Conservation (phyloP, 495 filamentous ascomycete genomes). For the Monascus purpureus region DNA sequence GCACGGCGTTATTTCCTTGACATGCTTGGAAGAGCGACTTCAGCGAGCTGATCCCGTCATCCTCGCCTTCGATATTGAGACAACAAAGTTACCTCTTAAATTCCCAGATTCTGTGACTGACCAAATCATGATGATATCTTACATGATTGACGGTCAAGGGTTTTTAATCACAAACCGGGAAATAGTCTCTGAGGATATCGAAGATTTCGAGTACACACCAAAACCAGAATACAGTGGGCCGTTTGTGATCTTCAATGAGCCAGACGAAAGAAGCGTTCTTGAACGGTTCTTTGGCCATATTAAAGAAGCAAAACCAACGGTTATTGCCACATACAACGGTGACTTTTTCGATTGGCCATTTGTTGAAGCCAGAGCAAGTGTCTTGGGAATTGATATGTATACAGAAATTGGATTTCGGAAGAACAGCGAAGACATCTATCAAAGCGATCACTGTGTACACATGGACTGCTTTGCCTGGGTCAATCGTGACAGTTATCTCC, state of each 20-base stretch:
- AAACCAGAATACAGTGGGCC: conserved; percentile 89
- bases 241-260: conserved; percentile 97
- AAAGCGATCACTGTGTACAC: conserved; percentile 87
- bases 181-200: conserved; percentile 94
- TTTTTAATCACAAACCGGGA: conserved; percentile 97
- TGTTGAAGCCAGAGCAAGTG: conserved; percentile 81
- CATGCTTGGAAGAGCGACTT: conserved; percentile 76
- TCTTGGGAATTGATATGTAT: conserved; percentile 99
- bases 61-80: conserved; percentile 97
- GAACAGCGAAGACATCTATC: conserved; percentile 90
- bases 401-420: conserved; percentile 92
- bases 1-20: conserved; percentile 71
- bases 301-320: conserved; percentile 85
- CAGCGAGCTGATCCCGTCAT: conserved; percentile 87
- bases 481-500: conserved; percentile 94
- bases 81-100: conserved; percentile 89
- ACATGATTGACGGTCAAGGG: conserved; percentile 99
- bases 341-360: conserved; percentile 99
- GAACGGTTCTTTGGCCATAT: conserved; percentile 93
- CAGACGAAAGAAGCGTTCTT: conserved; percentile 74
- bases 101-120: conserved; percentile 95
- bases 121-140: conserved; percentile 99
- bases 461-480: conserved; percentile 99
- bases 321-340: conserved; percentile 99
- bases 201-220: conserved; percentile 96